These are phyloP conservation scores for Sphaerulina vaccinii DNA, from an alignment of 2,329 filamentous ascomycete species.

Conservation along the genomic window DNA sequence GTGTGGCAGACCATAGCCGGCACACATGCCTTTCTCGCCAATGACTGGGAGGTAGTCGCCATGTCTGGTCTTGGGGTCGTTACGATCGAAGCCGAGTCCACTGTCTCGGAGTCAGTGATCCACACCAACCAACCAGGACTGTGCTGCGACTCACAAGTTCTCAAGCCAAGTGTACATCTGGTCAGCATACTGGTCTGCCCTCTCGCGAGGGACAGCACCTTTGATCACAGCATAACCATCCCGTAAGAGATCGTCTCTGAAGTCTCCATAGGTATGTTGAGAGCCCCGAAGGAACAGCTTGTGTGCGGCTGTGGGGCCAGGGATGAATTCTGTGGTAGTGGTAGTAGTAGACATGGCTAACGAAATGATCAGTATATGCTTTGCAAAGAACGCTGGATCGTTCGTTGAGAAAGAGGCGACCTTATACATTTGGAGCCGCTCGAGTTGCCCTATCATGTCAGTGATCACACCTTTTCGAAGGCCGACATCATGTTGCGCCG, in stretches of 20 bases:
- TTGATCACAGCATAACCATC: constrained; percentile 51
- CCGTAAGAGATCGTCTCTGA: constrained; percentile 37
- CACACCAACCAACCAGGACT: no score
- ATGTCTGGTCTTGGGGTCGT: constrained; percentile 38
- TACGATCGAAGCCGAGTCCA: constrained; percentile 39
- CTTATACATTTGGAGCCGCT: background rate
- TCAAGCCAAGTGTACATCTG: constrained; percentile 36
- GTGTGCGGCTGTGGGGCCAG: background rate
- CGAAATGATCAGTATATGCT: background rate
- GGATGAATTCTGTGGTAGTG: background rate
- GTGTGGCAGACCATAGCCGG: constrained; percentile 49
- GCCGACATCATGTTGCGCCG: background rate
- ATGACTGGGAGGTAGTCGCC: constrained; percentile 40
- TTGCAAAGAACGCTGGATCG: background rate
- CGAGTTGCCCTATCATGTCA: background rate
- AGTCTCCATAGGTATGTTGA: constrained; percentile 32
- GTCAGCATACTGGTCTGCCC: constrained; percentile 40
- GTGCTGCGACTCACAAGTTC: constrained; percentile 37
- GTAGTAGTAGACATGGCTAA: background rate
- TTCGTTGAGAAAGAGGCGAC: background rate
- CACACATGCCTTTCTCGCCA: constrained; percentile 52
- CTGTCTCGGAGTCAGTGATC: constrained; percentile 26
- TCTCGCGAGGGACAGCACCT: constrained; percentile 45
- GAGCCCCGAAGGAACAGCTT: background rate
- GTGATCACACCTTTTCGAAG: background rate